Conservation (phyloP, 257 asterid genomes). For the Solanum virginianum region DNA sequence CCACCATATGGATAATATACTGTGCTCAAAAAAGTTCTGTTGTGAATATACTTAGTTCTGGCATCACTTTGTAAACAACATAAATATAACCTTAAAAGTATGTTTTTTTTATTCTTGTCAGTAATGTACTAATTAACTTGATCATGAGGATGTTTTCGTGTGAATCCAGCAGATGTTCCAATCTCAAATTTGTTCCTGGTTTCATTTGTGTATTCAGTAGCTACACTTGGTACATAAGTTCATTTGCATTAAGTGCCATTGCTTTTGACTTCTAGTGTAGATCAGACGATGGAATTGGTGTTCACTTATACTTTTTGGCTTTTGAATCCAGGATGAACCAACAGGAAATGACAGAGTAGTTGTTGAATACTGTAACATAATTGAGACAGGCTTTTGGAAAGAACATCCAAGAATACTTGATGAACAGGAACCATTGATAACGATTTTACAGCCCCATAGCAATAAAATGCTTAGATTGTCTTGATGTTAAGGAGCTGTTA, state of each 20-base stretch:
- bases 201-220: not conserved
- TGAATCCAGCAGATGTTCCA: not conserved
- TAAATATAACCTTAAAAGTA: not conserved
- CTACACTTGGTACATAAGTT: not conserved
- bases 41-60: not conserved
- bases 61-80: not conserved
- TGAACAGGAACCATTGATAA: conserved; percentile 6
- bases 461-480: not conserved
- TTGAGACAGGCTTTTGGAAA: conserved; percentile 56
- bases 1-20: not conserved
- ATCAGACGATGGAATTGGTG: not conserved
- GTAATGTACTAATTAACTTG: not conserved
- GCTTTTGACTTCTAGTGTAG: not conserved
- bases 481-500: not conserved
- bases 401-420: conserved; percentile 53
- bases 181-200: not conserved
- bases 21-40: not conserved
- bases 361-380: conserved; percentile 48
- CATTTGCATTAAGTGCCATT: not conserved
- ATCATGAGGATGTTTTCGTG: not conserved
- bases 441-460: not conserved
- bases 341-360: conserved; percentile 31
- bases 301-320: not conserved
- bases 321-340: not conserved
- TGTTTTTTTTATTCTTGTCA: not conserved